phyloP scores from a whole-genome alignment of 306 rosid species.

The Senna siamea region DNA sequence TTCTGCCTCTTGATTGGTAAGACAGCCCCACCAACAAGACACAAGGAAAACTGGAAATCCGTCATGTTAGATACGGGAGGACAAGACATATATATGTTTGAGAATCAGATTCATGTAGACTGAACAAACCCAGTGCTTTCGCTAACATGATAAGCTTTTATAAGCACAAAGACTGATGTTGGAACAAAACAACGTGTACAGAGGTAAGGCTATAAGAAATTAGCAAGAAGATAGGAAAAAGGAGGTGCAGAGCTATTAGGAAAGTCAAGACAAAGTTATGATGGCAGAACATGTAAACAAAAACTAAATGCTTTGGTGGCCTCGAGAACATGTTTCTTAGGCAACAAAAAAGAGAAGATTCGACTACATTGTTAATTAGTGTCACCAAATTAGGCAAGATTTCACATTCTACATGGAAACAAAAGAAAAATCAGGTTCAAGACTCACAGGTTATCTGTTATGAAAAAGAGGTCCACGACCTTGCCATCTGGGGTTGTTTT shows the following conservation, averaged over 20 bases:
- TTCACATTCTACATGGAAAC: neutral
- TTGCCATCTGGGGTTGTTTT: constrained; percentile 77
- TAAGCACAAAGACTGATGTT: neutral
- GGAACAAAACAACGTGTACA: neutral
- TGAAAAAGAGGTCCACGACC: constrained; percentile 76
- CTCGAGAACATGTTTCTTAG: neutral
- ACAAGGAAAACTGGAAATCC: neutral
- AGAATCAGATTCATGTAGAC: neutral
- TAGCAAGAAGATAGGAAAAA: neutral
- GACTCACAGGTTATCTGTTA: constrained; percentile 70
- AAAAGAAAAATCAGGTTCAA: neutral
- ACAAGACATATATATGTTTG: neutral
- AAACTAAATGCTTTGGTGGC: constrained; percentile 1
- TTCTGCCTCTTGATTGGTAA: constrained; percentile 8
- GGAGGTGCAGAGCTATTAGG: neutral
- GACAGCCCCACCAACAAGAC: neutral
- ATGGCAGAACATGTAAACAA: neutral
- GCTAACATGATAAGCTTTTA: neutral
- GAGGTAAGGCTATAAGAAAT: neutral
- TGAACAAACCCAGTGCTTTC: constrained; percentile 7
- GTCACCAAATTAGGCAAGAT: neutral
- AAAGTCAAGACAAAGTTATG: constrained; percentile 7
- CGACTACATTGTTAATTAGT: neutral
- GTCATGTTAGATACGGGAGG: neutral
- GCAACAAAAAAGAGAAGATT: constrained; percentile 1